Percentiles rank a stretch among this genome's conserved stretches.
Conservation (phyloP, 306 rosid species). For the Ziziphus jujuba region DNA sequence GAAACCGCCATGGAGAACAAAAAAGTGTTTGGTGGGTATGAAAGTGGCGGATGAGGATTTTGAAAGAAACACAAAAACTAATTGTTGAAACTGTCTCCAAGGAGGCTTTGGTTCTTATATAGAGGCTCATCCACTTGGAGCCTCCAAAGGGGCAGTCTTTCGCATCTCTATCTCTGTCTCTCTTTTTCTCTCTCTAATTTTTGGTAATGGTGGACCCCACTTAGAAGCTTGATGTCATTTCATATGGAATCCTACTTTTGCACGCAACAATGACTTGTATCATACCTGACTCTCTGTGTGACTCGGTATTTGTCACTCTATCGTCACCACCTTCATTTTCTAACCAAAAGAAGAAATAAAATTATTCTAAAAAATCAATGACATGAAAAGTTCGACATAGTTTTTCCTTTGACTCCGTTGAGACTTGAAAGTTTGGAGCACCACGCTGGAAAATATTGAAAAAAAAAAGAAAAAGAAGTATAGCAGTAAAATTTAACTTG, state of each 20-base stretch:
- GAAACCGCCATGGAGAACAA: neutral
- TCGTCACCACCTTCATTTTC: neutral
- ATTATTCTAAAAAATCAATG: no score
- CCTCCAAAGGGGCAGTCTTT: no score
- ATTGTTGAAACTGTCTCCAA: neutral
- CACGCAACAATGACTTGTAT: neutral
- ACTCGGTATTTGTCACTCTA: neutral
- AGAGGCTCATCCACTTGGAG: conserved; percentile 5
- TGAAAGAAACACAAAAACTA: neutral
- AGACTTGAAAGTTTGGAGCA: no score
- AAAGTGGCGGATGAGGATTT: neutral
- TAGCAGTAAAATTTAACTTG: no score
- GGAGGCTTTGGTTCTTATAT: neutral
- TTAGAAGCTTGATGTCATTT: conserved; percentile 12
- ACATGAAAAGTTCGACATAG: no score
- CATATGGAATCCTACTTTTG: neutral
- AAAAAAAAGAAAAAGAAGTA: no score
- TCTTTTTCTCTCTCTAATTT: no score
- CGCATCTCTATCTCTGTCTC: no score
- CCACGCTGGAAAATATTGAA: no score
- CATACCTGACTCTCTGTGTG: neutral
- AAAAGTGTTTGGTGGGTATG: neutral
- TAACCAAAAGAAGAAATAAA: neutral
- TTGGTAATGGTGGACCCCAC: conserved; percentile 7
- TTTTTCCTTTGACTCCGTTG: no score